phyloP scores from a whole-genome alignment of 2,329 filamentous ascomycete genomes.

The Sporothrix brunneoviolacea region DNA sequence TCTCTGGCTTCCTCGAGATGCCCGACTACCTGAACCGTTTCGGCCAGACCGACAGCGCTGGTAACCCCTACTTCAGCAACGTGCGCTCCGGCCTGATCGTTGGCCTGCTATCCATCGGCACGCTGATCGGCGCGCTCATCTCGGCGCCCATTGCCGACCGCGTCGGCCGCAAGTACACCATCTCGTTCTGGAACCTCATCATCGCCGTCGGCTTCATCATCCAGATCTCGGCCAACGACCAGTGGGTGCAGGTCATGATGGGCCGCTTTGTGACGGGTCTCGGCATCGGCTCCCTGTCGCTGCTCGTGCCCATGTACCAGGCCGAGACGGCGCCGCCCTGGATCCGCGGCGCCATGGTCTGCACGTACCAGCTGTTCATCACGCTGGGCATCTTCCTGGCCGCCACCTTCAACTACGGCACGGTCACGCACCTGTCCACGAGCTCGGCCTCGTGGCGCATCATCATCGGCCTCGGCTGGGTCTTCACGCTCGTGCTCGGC shows the following conservation, averaged over 20 bases:
- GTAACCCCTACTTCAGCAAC: conserved; percentile 32
- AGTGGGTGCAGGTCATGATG: conserved; percentile 55
- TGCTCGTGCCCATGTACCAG: conserved; percentile 52
- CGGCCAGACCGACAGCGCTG: conserved; percentile 36
- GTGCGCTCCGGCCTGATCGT: conserved; percentile 47
- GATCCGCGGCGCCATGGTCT: conserved; percentile 59
- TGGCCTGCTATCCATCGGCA: conserved; percentile 50
- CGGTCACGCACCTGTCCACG: conserved; percentile 34
- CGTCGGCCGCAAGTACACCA: conserved; percentile 50
- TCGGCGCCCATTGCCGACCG: conserved; percentile 50
- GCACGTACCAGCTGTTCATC: conserved; percentile 68
- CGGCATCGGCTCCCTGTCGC: conserved; percentile 59
- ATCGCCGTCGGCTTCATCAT: conserved; percentile 60
- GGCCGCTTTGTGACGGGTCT: conserved; percentile 62
- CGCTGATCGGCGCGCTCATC: conserved; percentile 46
- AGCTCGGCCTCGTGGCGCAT: conserved; percentile 51
- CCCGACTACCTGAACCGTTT: conserved; percentile 51
- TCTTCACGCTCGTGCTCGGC: conserved; percentile 46
- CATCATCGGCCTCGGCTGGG: conserved; percentile 50
- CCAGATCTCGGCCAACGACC: conserved; percentile 52
- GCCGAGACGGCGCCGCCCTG: conserved; percentile 55
- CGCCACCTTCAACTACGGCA: conserved; percentile 45
- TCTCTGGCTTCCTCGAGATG: conserved; percentile 45
- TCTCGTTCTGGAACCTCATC: conserved; percentile 46
- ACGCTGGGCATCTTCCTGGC: conserved; percentile 58